Evolutionary conservation across 176 grass and related monocot genomes (phyloP).

Genomic region (Hordeum marinum): DNA sequence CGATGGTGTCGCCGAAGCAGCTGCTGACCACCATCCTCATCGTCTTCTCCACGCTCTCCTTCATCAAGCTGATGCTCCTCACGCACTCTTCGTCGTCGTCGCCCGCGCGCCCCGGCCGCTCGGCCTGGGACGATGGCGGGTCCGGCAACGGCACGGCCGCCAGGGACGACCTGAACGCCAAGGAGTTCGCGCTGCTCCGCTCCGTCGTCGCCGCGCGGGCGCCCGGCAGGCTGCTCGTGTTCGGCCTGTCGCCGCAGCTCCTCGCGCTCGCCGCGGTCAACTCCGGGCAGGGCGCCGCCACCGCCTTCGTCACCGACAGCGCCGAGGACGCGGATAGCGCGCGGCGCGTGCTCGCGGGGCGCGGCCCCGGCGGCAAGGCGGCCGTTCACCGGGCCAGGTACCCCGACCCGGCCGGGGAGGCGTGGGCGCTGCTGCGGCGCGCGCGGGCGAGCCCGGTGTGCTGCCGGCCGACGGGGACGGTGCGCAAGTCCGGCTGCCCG

Average conservation of each 20-base stretch:
- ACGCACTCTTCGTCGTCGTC: constrained; percentile 9
- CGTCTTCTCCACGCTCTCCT: constrained; percentile 35
- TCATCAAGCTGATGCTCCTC: constrained; percentile 39
- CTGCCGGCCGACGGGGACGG: constrained; percentile 29
- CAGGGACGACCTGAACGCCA: constrained; percentile 7
- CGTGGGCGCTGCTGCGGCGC: constrained; percentile 49
- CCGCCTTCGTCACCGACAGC: constrained; percentile 60
- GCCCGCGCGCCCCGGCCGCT: neutral
- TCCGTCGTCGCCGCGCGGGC: constrained; percentile 47
- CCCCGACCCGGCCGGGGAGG: constrained; percentile 44
- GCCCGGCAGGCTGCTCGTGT: constrained; percentile 59
- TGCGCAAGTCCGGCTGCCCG: constrained; percentile 38
- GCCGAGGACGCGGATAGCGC: constrained; percentile 41
- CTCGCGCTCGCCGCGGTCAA: constrained; percentile 52
- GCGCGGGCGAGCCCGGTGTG: constrained; percentile 37
- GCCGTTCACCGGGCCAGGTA: constrained; percentile 35
- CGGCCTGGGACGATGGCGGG: constrained; percentile 5
- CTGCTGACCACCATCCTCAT: constrained; percentile 29
- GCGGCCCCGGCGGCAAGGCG: neutral
- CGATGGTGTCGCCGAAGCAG: constrained; percentile 39
- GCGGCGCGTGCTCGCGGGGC: neutral
- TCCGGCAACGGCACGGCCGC: constrained; percentile 22
- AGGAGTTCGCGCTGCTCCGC: constrained; percentile 49
- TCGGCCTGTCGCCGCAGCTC: constrained; percentile 61
- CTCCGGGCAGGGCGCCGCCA: constrained; percentile 30